phyloP scores from a whole-genome alignment of 2,329 filamentous ascomycete species.

The Diaporthe amygdali region DNA sequence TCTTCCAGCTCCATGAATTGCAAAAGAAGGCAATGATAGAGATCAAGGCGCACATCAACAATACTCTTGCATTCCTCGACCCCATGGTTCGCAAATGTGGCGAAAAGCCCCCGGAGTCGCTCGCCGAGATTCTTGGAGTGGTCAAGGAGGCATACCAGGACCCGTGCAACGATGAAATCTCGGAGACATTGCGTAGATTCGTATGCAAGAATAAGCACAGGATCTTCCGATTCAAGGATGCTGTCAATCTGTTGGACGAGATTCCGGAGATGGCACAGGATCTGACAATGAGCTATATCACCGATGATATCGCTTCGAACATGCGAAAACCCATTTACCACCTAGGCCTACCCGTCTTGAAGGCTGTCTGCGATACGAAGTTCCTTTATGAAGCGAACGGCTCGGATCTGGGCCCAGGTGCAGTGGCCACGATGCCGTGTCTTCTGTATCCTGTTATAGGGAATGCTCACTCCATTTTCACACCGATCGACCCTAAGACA shows the following conservation, averaged over 20 bases:
- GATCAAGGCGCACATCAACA: not conserved
- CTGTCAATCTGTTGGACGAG: not conserved
- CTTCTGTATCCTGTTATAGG: not conserved
- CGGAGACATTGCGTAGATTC: not conserved
- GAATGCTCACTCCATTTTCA: not conserved
- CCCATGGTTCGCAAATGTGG: too few relatives aligned
- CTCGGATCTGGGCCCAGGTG: not conserved
- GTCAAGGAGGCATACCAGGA: not conserved
- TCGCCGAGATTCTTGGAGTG: not conserved
- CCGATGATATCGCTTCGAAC: not conserved
- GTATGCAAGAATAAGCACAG: rapidly evolving
- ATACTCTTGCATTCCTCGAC: too few relatives aligned
- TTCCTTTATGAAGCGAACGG: not conserved
- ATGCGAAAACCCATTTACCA: rapidly evolving
- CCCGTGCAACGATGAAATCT: rapidly evolving
- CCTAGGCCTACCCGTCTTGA: not conserved
- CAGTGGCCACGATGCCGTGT: not conserved
- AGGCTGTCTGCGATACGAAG: not conserved
- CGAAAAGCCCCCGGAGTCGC: too few relatives aligned
- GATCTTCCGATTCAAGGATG: not conserved
- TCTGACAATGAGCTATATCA: not conserved
- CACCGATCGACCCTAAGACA: not conserved
- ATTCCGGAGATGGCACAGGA: not conserved
- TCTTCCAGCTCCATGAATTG: not conserved
- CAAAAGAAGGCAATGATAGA: not conserved